Conservation (phyloP, 345 rosid species). For the Geranium rotundifolium region DNA sequence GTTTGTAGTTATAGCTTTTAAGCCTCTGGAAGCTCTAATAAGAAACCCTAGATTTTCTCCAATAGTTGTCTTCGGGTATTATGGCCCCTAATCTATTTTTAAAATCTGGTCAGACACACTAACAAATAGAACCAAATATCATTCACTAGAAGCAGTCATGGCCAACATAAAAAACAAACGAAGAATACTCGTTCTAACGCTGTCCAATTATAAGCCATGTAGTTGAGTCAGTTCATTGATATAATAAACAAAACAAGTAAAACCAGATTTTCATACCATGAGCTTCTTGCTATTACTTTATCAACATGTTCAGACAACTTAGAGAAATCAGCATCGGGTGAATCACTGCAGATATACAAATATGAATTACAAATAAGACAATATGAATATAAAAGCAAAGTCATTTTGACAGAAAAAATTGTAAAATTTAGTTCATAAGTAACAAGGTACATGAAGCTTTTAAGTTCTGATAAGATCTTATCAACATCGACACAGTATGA, state of each 20-base stretch:
- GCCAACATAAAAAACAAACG: neutral
- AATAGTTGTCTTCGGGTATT: neutral
- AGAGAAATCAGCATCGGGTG: slow-evolving; percentile 24
- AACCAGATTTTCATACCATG: slow-evolving; percentile 18
- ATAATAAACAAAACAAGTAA: slow-evolving; percentile 1
- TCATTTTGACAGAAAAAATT: neutral
- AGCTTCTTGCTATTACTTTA: slow-evolving; percentile 28
- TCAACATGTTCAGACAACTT: slow-evolving; percentile 19
- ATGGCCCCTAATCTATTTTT: neutral
- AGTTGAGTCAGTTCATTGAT: neutral
- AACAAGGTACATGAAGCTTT: slow-evolving; percentile 17
- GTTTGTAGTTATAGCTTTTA: too few species aligned
- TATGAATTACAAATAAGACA: slow-evolving; percentile 5
- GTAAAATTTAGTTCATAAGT: neutral
- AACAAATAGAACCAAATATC: neutral
- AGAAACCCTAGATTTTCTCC: neutral
- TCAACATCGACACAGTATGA: slow-evolving; percentile 25
- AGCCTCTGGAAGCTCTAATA: neutral
- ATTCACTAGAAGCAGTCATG: neutral
- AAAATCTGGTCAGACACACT: neutral
- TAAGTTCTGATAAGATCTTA: slow-evolving; percentile 23
- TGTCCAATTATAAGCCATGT: neutral
- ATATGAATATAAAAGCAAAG: neutral
- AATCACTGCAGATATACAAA: slow-evolving; percentile 21
- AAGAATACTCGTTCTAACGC: neutral